These are phyloP conservation scores for Lactarius hatsudake DNA, from an alignment of 768 basidiomycete genomes.

Conservation along the genomic window DNA sequence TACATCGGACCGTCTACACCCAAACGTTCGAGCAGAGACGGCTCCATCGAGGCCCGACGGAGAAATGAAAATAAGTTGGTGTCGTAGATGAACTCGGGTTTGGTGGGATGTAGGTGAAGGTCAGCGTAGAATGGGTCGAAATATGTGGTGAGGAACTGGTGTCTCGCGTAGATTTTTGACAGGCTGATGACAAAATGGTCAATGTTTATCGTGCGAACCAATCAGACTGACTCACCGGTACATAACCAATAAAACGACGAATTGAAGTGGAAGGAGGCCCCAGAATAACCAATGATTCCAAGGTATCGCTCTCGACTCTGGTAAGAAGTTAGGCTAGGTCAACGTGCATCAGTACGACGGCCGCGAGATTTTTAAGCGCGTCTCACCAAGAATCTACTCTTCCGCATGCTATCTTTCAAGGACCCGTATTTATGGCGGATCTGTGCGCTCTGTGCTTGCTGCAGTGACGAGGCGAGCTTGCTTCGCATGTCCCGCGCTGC, in stretches of 20 bases:
- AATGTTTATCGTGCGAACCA: background rate
- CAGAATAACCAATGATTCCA: conserved; percentile 38
- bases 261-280: conserved; percentile 42
- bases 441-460: conserved; percentile 40
- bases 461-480: conserved; percentile 43
- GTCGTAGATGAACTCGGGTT: conserved; percentile 42
- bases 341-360: background rate
- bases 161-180: conserved; percentile 45
- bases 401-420: conserved; percentile 39
- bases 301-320: conserved; percentile 16
- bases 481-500: conserved; percentile 50
- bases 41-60: conserved; percentile 16
- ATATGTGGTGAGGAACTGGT: conserved; percentile 68
- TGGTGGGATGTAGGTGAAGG: conserved; percentile 50
- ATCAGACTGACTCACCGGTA: conserved; percentile 49
- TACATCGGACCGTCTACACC: conserved; percentile 16
- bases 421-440: conserved; percentile 37
- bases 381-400: conserved; percentile 41
- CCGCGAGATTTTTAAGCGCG: background rate
- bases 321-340: conserved; percentile 26
- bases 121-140: conserved; percentile 79
- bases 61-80: conserved; percentile 35
- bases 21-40: conserved; percentile 14
- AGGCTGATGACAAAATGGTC: conserved; percentile 37
- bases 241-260: conserved; percentile 48